Evolutionary conservation across 139 green algal genomes (phyloP), one percentile per base, ranked within the genome.

Genomic region (Nannochloris sp.): DNA sequence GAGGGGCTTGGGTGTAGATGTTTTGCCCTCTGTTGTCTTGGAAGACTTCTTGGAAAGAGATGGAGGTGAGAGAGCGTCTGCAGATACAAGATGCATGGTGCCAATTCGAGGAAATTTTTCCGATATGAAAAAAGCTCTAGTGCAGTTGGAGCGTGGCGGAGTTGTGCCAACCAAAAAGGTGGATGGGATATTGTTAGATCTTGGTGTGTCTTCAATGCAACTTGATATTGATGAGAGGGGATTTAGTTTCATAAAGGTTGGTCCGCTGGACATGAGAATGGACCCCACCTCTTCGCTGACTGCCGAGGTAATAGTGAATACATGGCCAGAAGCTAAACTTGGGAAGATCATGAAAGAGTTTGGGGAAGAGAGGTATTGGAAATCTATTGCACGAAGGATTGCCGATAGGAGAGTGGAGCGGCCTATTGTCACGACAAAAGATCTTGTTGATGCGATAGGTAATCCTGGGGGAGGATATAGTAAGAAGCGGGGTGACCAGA

Each of bases 161-260:
- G 6, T 53, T 5, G n/a, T 53, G n/a, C 46, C 46, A 2, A 53
- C 6, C 29, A 17, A 48, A 26, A 30, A n/a, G 16, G 67, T 66
- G n/a, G 81, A 95, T 57, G 89, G 72, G 51, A 90, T 97, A 31
- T 78, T 98, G 31, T 71, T 97, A 63, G 92, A 98, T 70, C 66
- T 97, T 12, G 92, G 92, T 9, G 78, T 96, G 6, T 97, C 90
- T 0, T 97, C 92, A 13, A 97, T 98, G 92, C 92, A 98, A 84
- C 31, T 98, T 3, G 91, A 98, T 73, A 75, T 66, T 2, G 66
- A 84, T 10, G 78, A 80, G 20, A 74, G 89, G 2, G 92, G 92
- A 17, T 97, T 98, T 74, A 87, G 70, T 48, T 97, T 95, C 63
- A 73, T 87, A 48, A 66, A 73, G 2, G 80, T 85, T 11, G 78